Evolutionary conservation across 495 filamentous ascomycete genomes (phyloP).

Genomic region (Lasiosphaeriaceae sp.): DNA sequence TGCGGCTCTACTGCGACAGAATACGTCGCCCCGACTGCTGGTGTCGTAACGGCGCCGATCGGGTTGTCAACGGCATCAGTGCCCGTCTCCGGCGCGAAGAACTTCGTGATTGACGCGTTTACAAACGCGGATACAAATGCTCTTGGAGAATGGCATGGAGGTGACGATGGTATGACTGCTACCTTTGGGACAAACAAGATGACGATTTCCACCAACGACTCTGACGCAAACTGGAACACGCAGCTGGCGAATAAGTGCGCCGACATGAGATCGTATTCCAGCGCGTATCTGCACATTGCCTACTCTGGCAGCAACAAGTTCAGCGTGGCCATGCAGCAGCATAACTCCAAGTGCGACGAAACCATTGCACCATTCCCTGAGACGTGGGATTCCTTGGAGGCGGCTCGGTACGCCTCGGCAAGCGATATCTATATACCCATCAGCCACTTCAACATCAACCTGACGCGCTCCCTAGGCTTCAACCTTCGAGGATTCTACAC

Average conservation of each 20-base stretch:
- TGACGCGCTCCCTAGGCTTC: conserved; percentile 56
- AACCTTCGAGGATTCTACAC: conserved; percentile 68
- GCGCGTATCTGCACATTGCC: conserved; percentile 64
- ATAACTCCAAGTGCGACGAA: conserved; percentile 61
- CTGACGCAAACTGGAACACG: conserved; percentile 67
- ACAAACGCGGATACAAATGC: conserved; percentile 51
- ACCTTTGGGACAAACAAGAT: conserved; percentile 48
- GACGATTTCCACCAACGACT: conserved; percentile 60
- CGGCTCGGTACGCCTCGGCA: conserved; percentile 56
- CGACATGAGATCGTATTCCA: conserved; percentile 55
- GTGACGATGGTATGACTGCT: conserved; percentile 55
- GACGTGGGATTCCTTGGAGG: conserved; percentile 71
- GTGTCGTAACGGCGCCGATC: conserved; percentile 14
- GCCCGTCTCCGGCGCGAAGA: conserved; percentile 45
- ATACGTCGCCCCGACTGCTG: conserved; percentile 42
- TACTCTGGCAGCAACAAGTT: conserved; percentile 66
- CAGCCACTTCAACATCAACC: conserved; percentile 67
- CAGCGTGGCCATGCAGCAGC: conserved; percentile 66
- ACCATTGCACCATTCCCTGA: conserved; percentile 62
- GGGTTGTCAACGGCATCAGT: conserved; percentile 41
- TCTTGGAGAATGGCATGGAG: conserved; percentile 68
- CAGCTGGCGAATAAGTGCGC: conserved; percentile 58
- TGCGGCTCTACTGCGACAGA: conserved; percentile 50
- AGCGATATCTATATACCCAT: conserved; percentile 70
- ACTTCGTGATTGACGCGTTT: conserved; percentile 68